Evolutionary conservation across 371 early-diverging fungal genomes (phyloP).

Genomic region (Mucor racemosus): DNA sequence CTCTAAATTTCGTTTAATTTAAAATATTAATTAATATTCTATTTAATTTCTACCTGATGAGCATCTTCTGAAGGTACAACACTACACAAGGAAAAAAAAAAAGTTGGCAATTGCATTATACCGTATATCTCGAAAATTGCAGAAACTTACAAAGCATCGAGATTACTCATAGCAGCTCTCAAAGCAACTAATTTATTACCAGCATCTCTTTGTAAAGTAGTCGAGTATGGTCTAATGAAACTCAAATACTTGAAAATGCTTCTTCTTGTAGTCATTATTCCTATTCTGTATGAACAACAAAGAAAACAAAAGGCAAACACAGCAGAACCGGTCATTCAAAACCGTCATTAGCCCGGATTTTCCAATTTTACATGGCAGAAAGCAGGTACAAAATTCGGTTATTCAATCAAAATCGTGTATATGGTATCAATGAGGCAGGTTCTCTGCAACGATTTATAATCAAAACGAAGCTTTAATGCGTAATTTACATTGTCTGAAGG

Average conservation of each 20-base stretch:
- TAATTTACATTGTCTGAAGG: no score
- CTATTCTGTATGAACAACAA: background rate
- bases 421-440: no score
- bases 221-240: background rate
- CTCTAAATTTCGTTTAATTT: constrained; percentile 54
- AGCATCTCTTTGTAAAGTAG: background rate
- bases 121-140: background rate
- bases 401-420: no score
- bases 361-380: background rate
- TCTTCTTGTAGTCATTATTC: background rate
- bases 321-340: background rate
- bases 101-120: background rate
- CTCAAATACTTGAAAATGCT: background rate
- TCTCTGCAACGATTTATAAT: no score
- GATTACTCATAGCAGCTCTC: constrained; percentile 15
- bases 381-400: background rate
- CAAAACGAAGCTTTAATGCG: no score
- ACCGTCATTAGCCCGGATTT: background rate
- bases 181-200: background rate
- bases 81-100: constrained; percentile 31
- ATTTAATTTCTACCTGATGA: constrained; percentile 74
- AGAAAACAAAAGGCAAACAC: background rate
- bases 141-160: constrained; percentile 22
- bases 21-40: background rate
- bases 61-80: constrained; percentile 94